A percentile compares a stretch with the other conserved stretches of the same genome.
Conservation (phyloP, 148 eudicot genomes). For the Cornus florida region DNA sequence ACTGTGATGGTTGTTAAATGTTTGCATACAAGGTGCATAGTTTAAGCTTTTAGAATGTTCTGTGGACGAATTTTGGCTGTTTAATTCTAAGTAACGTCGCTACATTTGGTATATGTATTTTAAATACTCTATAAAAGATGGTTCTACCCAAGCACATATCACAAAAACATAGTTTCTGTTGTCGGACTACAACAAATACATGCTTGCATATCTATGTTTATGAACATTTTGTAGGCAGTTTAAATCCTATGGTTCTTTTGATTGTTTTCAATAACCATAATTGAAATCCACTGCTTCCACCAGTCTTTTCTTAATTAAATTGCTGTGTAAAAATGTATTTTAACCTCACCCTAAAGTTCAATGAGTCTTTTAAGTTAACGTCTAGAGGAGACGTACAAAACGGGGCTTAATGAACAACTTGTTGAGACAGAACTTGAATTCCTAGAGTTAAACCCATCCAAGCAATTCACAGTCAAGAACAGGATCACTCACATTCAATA, state of each 20-base stretch:
- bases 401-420: background rate
- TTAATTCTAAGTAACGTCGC: background rate
- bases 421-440: background rate
- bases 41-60: no score
- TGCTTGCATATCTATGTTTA: no score
- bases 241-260: no score
- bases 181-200: background rate
- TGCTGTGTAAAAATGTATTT: background rate
- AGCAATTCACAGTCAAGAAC: background rate
- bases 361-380: background rate
- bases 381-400: background rate
- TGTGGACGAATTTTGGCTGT: background rate
- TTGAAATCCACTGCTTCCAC: background rate
- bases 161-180: no score
- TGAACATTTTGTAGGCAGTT: no score
- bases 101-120: no score
- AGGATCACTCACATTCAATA: background rate
- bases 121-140: no score
- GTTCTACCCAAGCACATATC: background rate
- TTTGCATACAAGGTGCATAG: background rate
- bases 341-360: background rate
- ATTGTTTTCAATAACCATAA: no score
- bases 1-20: background rate
- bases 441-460: background rate
- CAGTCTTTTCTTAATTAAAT: no score